Base-by-base conservation (phyloP, 768 basidiomycete genomes). In the Russula ochroleuca region DNA sequence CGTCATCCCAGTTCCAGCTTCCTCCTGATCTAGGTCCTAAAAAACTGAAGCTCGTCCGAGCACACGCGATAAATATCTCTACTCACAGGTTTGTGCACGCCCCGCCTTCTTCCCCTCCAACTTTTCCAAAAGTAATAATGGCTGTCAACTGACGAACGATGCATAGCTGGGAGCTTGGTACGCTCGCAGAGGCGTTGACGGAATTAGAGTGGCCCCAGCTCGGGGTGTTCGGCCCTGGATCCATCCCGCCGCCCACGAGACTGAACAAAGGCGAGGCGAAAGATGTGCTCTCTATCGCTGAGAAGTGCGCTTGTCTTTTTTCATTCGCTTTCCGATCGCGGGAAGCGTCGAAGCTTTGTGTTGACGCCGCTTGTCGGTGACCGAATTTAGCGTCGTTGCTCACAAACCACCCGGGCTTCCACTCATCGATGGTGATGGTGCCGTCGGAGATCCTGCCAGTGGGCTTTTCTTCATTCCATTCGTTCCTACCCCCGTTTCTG, bases 371-470 rank as follows among this genome's bases (percentile, higher is more conserved):
- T 57, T 25, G 55, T 21, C 23, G 37, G 50, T 7, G 19, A 53
- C 56, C 10, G n/a, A 10, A 47, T 61, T 21, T 52, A 82, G 80
- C 15, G 73, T 76, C 28, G 78, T 83, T 10, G 67, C 70, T 6
- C 63, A 64, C 35, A 81, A 79, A 55, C 71, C 75, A 13, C 67
- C 74, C 7, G 62, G 73, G 21, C 69, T 78, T 23, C 69, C 82
- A 17, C 72, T 87, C 37, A 75, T 83, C 38, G 70, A 75, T 31
- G 74, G 77, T 35, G 77, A 83, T 61, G 80, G 80, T 37, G 80
- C 83, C 25, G 82, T 81, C 7, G 85, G 80, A 0, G 86, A 88
- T 69, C 86, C 86, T 19, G 82, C 85, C 2, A 85, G 80, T 80
- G 62, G 52, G 78, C 72, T 19, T 43, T 21, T n/a, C 41, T 25